These are phyloP conservation scores for Orbilia oligospora DNA, from an alignment of 2,329 filamentous ascomycete genomes.

Conservation along the genomic window DNA sequence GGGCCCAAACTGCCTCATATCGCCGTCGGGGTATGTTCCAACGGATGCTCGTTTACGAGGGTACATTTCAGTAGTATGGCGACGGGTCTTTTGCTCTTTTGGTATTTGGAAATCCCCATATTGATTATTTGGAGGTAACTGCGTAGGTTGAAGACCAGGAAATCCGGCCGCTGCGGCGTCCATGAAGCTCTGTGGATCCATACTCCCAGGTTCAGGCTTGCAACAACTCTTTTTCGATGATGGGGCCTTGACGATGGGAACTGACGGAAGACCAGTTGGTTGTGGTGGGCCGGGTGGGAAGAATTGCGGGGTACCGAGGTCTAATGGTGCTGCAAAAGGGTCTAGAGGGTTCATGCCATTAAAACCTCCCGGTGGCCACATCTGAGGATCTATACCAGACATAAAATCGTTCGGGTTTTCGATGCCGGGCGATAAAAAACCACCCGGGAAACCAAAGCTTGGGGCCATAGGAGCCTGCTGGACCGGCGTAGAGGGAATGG, in stretches of 20 bases:
- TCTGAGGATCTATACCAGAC: slow-evolving; percentile 21
- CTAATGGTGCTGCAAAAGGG: slow-evolving; percentile 21
- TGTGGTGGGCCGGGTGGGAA: slow-evolving; percentile 25
- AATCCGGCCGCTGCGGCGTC: slow-evolving; percentile 34
- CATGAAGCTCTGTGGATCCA: slow-evolving; percentile 36
- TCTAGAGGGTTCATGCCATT: slow-evolving; percentile 25
- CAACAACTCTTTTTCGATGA: slow-evolving; percentile 47
- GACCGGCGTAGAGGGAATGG: slow-evolving; percentile 23
- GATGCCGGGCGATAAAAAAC: slow-evolving; percentile 29
- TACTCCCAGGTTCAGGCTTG: slow-evolving; percentile 23
- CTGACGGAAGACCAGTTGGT: slow-evolving; percentile 13
- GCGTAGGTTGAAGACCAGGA: slow-evolving; percentile 19
- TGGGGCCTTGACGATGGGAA: slow-evolving; percentile 25
- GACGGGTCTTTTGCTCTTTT: slow-evolving; percentile 28
- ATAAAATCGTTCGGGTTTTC: slow-evolving; percentile 20
- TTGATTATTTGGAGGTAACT: slow-evolving; percentile 16
- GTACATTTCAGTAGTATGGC: slow-evolving; percentile 46
- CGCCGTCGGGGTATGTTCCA: slow-evolving; percentile 34
- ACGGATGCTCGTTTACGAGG: slow-evolving; percentile 42
- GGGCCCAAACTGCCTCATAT: slow-evolving; percentile 33
- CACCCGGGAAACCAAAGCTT: slow-evolving; percentile 24
- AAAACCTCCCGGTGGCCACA: slow-evolving; percentile 31
- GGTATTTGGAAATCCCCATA: slow-evolving; percentile 32
- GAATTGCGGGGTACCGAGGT: slow-evolving; percentile 39
- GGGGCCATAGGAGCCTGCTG: slow-evolving; percentile 14